Evolutionary conservation across 257 asterid species (phyloP).

Genomic region (Linderniella brevidens): DNA sequence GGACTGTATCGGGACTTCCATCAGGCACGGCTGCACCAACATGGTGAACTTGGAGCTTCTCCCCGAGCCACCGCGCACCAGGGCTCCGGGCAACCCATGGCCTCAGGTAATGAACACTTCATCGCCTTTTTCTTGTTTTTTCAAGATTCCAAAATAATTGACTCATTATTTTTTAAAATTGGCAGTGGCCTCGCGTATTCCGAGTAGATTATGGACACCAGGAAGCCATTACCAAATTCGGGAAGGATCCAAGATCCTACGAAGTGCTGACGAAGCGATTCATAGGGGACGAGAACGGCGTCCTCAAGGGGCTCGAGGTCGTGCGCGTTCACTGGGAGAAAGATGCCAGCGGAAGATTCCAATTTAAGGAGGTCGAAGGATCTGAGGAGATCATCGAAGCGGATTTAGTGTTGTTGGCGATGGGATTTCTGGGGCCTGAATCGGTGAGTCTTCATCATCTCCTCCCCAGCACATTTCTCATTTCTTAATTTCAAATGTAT

Average conservation of each 20-base stretch:
- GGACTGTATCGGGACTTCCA: constrained; percentile 90
- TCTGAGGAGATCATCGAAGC: constrained; percentile 83
- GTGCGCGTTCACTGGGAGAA: constrained; percentile 84
- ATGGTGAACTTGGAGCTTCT: constrained; percentile 83
- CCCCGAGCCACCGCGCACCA: constrained; percentile 77
- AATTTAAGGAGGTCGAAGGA: constrained; percentile 89
- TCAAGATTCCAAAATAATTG: background rate
- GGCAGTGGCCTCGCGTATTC: constrained; percentile 91
- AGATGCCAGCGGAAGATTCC: constrained; percentile 72
- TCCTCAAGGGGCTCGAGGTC: constrained; percentile 64
- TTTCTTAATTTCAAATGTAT: background rate
- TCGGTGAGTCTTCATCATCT: constrained; percentile 23
- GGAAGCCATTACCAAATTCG: constrained; percentile 84
- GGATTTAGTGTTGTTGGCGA: constrained; percentile 77
- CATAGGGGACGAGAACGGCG: constrained; percentile 73
- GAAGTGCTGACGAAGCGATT: constrained; percentile 87
- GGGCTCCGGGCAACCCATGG: constrained; percentile 98
- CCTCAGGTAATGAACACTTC: constrained; percentile 60
- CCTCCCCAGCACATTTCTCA: background rate
- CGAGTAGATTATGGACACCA: constrained; percentile 96
- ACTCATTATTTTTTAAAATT: constrained; percentile 6
- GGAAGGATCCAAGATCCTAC: constrained; percentile 90
- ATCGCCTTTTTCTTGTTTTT: background rate
- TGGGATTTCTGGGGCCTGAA: constrained; percentile 99
- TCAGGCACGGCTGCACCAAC: constrained; percentile 81